phyloP scores from a whole-genome alignment of 1,284 basidiomycete genomes.

The Ustilago curta region DNA sequence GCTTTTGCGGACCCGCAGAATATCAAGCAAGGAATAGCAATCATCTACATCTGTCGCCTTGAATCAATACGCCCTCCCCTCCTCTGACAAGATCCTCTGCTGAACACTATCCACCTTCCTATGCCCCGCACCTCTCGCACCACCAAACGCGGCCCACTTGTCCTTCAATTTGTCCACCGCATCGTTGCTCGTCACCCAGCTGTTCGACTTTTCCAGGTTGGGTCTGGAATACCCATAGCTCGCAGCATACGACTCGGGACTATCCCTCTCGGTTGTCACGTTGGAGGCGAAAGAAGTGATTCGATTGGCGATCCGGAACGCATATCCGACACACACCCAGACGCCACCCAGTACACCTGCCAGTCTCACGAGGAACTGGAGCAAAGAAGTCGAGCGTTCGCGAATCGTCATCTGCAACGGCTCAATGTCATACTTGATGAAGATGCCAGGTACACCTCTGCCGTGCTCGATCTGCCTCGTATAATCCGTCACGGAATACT shows the following conservation, averaged over 20 bases:
- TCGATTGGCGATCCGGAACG: slow-evolving; percentile 55
- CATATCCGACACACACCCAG: slow-evolving; percentile 66
- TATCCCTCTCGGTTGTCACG: slow-evolving; percentile 25
- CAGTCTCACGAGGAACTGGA: slow-evolving; percentile 84
- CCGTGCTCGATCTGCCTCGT: slow-evolving; percentile 81
- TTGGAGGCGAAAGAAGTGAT: slow-evolving; percentile 33
- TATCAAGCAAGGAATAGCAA: background rate
- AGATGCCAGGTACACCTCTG: slow-evolving; percentile 77
- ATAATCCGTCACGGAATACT: slow-evolving; percentile 97
- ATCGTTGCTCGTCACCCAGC: slow-evolving; percentile 24
- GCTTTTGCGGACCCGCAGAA: background rate
- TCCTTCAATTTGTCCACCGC: slow-evolving; percentile 42
- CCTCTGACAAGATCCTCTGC: slow-evolving; percentile 51
- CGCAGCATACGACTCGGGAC: slow-evolving; percentile 36
- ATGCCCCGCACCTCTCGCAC: slow-evolving; percentile 25
- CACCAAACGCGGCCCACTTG: slow-evolving; percentile 42
- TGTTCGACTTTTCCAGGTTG: slow-evolving; percentile 8
- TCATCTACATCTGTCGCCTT: background rate
- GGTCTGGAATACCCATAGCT: slow-evolving; percentile 37
- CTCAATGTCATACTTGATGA: slow-evolving; percentile 83
- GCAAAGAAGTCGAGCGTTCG: slow-evolving; percentile 84
- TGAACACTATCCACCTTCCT: slow-evolving; percentile 50
- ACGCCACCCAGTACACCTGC: slow-evolving; percentile 71
- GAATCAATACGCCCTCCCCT: slow-evolving; percentile 48
- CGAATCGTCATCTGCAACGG: slow-evolving; percentile 85